Base-by-base conservation (phyloP, 352 stramenopile genomes). In the Achlya hypogyna region DNA sequence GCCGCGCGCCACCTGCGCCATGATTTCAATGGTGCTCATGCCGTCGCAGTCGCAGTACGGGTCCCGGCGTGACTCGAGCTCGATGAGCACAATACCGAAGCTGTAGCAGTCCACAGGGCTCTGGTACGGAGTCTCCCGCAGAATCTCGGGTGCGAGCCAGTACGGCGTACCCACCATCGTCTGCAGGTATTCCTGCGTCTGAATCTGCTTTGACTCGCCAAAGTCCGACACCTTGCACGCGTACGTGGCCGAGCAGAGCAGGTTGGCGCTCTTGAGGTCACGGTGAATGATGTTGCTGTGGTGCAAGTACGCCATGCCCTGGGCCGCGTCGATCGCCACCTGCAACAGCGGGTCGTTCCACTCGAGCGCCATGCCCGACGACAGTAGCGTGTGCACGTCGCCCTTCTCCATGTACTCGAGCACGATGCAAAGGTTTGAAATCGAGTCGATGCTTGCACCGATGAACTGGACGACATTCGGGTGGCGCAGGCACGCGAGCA, bases 381-480 rank as follows among this genome's bases (percentile, higher is more conserved):
- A 79, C 42, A 93, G 52, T 14, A 93, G 58, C 8, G 78, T 78
- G 2, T 82, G 65, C 29, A 93, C 79, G 51, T 93, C 80, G 40
- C 84, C 82, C 31, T 81, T 79, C 47, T 93, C 82, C 10, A 93
- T 63, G 59, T 93, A 91, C 66, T 93, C 84, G 70, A 91, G 74
- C 65, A 93, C 80, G n/a, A 91, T 72, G 0, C 82, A 82, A 12
- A 93, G 74, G 52, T 93, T 93, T 9, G 82, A 81, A 27, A 91
- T 69, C 29, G 89, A 88, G 72, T 93, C 82, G 58, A 88, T 91
- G 20, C 84, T 92, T 4, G 85, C 87, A 51, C 87, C 87, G 29
- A 95, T 84, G 58, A 95, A 95, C 38, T 90, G 71, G 35, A 95
- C 84, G 58, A 95, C 91, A 62, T 92, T 93, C 16, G 87, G 83